Base-by-base conservation (phyloP, 1,284 basidiomycete genomes). In the Kalmanozyma brasiliensis region DNA sequence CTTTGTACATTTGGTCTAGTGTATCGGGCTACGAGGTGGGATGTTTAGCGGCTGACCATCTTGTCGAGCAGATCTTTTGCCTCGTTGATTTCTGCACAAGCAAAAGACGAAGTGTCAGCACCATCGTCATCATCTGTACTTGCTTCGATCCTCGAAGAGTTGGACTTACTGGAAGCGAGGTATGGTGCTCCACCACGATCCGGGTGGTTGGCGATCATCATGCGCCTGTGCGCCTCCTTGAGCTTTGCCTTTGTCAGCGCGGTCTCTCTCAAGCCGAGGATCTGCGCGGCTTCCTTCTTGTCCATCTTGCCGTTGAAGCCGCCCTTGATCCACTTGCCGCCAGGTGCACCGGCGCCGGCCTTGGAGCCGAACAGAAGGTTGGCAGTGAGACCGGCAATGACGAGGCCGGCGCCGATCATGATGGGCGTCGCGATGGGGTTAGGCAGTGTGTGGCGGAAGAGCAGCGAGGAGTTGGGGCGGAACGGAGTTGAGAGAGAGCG, bases 291-390 rank as follows among this genome's bases (percentile, higher is more conserved):
- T 84, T 98, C 95, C 69, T 89, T 91, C 80, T 91, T 87, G 82
- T 98, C 94, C 94, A 98, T 97, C 86, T 94, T 96, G 14, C 87
- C 85, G 82, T 90, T 91, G 88, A 98, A 98, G 1, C 94, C 95
- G 60, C 95, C 95, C 84, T 90, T 93, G 43, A 87, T 89, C 89
- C 92, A 98, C 82, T 95, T 88, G 43, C 94, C 90, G 7, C 88
- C 90, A 11, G 87, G 37, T 1, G 76, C 51, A 7, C 64, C 67
- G 3, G 60, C 52, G 9, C 89, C 30, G 85, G 85, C 60, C 17
- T 63, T 62, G 14, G 68, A 49, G 24, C 53, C 49, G 49, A 76
- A 59, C 30, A 80, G 60, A 20, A 76, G 43, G 10, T 72, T 71
- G 6, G 79, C 78, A 4, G 67, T 46, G 14, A 81, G 45, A 16